Evolutionary conservation across 805 yeast species (phyloP), one percentile per base, ranked within the genome.

Genomic region (Cyberlindnera japonica): DNA sequence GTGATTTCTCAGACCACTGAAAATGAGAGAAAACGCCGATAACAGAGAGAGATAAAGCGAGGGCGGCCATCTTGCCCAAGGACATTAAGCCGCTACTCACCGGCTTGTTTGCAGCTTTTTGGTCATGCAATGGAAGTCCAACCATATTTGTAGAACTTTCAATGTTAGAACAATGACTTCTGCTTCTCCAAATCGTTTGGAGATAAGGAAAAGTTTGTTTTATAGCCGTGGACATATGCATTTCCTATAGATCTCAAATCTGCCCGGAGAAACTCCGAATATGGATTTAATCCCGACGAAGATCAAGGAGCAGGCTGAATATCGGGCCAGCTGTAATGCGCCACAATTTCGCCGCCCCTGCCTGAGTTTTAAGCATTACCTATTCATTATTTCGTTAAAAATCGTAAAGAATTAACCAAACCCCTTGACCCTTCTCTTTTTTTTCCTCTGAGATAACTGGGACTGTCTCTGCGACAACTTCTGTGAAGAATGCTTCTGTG

Each of bases 371-470:
- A n/a, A n/a, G n/a, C n/a, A n/a, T n/a, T n/a, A n/a, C n/a, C n/a
- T n/a, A n/a, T 7, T 25, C 28, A 12, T 25, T 12, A 25, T 8
- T n/a, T 27, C 30, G 16, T 27, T 27, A 27, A 27, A 12, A 15
- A 15, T 27, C 18, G 18, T 14, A 14, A 27, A 22, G 24, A 18
- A n/a, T 26, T 25, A 35, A 15, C 51, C 57, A 40, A 55, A 55
- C 4, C 59, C 59, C 28, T 45, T 45, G 21, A 47, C 40, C 27
- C 42, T 36, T n/a, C 32, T 34, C 27, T 40, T 51, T 33, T 42
- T 50, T 30, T 45, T 49, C 37, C 41, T 52, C 32, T 40, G 41
- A 26, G 39, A 19, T 25, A 32, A 31, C 9, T n/a, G 18, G 13
- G 24, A 27, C 6, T 13, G 26, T 17, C 27, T 15, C 12, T 32